Conservation (phyloP, 73 alveolate species). For the Paramecium biaurelia region DNA sequence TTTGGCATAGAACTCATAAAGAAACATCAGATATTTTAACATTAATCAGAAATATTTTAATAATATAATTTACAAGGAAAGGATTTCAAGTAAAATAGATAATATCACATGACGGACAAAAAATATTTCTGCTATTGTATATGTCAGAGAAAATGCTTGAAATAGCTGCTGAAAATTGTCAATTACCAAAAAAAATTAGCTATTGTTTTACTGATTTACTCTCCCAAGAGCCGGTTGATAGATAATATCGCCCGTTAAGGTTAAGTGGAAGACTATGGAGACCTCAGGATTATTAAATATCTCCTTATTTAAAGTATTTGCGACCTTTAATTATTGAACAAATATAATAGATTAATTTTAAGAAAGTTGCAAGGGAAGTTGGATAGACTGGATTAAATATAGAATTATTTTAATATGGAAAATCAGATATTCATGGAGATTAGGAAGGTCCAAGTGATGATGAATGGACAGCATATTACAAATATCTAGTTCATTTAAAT, state of each 20-base stretch:
- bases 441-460: not conserved
- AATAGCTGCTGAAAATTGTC: not conserved
- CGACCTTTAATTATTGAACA: not conserved
- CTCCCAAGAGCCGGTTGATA: constrained; percentile 18
- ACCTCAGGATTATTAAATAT: not conserved
- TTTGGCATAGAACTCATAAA: not conserved
- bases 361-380: not conserved
- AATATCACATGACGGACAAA: not conserved
- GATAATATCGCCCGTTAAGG: not conserved
- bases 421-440: not conserved
- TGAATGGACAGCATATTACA: not conserved
- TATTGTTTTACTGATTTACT: constrained; percentile 18
- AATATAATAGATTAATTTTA: constrained; percentile 21
- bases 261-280: constrained; percentile 8
- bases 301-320: not conserved
- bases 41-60: not conserved
- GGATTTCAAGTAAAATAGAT: not conserved
- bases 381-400: not conserved
- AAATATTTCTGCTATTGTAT: not conserved
- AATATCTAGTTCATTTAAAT: constrained; percentile 32
- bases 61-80: not conserved
- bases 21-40: not conserved
- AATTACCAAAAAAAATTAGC: not conserved
- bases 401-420: not conserved
- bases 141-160: not conserved